These are phyloP conservation scores for Talaromyces liani DNA, from an alignment of 495 filamentous ascomycete species.

Conservation along the genomic window DNA sequence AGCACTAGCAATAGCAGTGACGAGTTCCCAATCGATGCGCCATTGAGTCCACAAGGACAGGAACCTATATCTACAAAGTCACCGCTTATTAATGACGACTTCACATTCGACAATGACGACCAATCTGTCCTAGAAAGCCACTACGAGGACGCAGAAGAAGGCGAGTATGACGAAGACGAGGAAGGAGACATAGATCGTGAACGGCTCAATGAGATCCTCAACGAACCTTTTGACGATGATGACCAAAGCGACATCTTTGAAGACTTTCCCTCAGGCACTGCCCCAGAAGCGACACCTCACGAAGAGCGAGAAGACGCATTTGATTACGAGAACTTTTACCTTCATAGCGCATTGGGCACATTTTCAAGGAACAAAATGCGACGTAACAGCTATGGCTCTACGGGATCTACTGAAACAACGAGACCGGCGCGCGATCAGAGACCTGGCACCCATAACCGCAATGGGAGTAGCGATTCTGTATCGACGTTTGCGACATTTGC, in stretches of 20 bases:
- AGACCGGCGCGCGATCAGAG: slow-evolving; percentile 21
- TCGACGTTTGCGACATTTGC: slow-evolving; percentile 78
- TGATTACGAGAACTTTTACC: slow-evolving; percentile 93
- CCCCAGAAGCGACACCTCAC: slow-evolving; percentile 47
- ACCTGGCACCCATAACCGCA: slow-evolving; percentile 26
- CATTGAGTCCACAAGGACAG: neutral
- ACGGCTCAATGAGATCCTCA: slow-evolving; percentile 33
- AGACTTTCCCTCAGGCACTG: slow-evolving; percentile 16
- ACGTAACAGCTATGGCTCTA: slow-evolving; percentile 53
- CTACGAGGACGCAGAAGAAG: slow-evolving; percentile 54
- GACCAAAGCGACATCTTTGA: slow-evolving; percentile 24
- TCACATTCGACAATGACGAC: slow-evolving; percentile 18
- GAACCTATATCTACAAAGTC: neutral
- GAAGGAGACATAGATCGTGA: slow-evolving; percentile 42
- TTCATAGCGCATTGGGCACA: slow-evolving; percentile 82
- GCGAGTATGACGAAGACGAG: slow-evolving; percentile 22
- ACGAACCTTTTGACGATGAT: slow-evolving; percentile 32
- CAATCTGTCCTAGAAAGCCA: slow-evolving; percentile 42
- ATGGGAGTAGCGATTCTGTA: slow-evolving; percentile 58
- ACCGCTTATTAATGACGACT: slow-evolving; percentile 3
- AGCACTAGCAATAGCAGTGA: neutral
- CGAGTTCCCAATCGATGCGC: neutral
- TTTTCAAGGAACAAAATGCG: slow-evolving; percentile 43
- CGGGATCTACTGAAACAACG: slow-evolving; percentile 71
- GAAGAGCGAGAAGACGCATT: slow-evolving; percentile 97